Percentiles rank a stretch among this genome's conserved stretches.
phyloP scores from a whole-genome alignment of 805 yeast genomes.

The Candida nanaspora region DNA sequence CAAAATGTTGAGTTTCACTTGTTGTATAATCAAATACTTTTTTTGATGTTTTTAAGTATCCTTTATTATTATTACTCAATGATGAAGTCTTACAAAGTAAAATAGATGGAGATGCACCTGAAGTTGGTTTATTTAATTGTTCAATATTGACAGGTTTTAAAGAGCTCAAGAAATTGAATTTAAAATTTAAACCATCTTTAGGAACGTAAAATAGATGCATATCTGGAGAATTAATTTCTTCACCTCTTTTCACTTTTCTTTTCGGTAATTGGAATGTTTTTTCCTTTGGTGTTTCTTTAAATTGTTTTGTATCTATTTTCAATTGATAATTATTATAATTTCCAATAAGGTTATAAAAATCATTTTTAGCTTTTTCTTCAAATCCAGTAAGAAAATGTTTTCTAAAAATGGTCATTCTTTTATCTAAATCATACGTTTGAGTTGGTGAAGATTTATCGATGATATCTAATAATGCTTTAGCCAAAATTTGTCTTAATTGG shows the following conservation, averaged over 20 bases:
- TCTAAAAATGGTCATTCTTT: slow-evolving; percentile 55
- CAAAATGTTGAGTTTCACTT: slow-evolving; percentile 27
- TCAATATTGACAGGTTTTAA: slow-evolving; percentile 20
- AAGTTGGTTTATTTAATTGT: slow-evolving; percentile 8
- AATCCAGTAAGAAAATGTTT: slow-evolving; percentile 45
- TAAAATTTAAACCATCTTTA: slow-evolving; percentile 19
- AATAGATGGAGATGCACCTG: slow-evolving; percentile 18
- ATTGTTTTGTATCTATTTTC: slow-evolving; percentile 25
- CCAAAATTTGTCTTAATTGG: slow-evolving; percentile 64
- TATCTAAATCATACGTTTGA: slow-evolving; percentile 44
- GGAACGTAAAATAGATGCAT: slow-evolving; percentile 28
- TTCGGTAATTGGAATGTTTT: slow-evolving; percentile 22
- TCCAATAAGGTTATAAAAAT: slow-evolving; percentile 11
- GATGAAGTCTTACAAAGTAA: slow-evolving; percentile 21
- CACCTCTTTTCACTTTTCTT: slow-evolving; percentile 10
- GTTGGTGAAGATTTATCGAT: slow-evolving; percentile 39
- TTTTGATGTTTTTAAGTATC: no score
- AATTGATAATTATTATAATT: slow-evolving; percentile 14
- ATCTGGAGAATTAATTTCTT: slow-evolving; percentile 15
- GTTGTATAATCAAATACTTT: slow-evolving; percentile 31
- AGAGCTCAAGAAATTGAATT: slow-evolving; percentile 25
- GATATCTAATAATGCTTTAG: slow-evolving; percentile 51
- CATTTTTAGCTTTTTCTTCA: slow-evolving; percentile 31
- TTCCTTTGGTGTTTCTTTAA: slow-evolving; percentile 23
- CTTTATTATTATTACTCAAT: background rate